These are phyloP conservation scores for Arachnopeziza araneosa DNA, from an alignment of 2,329 filamentous ascomycete genomes.

Conservation along the genomic window DNA sequence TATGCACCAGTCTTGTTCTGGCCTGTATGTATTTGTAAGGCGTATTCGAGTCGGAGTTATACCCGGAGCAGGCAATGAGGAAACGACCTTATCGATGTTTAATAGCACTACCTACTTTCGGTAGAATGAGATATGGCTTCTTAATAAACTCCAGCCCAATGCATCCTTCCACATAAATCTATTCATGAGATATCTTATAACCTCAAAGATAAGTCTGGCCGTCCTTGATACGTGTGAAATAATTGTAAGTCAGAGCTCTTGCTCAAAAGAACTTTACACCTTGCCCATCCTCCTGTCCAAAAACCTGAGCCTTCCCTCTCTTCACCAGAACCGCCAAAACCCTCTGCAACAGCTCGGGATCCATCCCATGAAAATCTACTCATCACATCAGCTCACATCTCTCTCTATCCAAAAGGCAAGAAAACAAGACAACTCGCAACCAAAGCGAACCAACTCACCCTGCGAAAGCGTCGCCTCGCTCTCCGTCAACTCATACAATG, in stretches of 20 bases:
- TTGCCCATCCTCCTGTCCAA: slow-evolving; percentile 79
- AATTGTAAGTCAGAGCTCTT: not conserved
- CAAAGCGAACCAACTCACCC: slow-evolving; percentile 44
- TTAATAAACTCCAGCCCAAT: slow-evolving; percentile 8
- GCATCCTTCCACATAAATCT: not conserved
- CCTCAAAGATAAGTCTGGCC: too few species aligned
- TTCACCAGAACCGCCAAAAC: slow-evolving; percentile 79
- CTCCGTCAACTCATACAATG: slow-evolving; percentile 84
- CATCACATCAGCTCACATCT: not conserved
- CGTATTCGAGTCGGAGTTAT: not conserved
- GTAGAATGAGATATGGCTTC: not conserved
- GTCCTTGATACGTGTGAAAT: not conserved
- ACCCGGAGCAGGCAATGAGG: not conserved
- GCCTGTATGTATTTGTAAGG: not conserved
- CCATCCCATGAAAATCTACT: slow-evolving; percentile 78
- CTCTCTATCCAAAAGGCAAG: not conserved
- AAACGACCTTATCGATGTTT: not conserved
- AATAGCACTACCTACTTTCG: slow-evolving; percentile 2
- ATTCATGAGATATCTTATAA: too few species aligned
- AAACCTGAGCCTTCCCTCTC: slow-evolving; percentile 86
- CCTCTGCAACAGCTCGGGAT: slow-evolving; percentile 72
- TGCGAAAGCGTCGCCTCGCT: slow-evolving; percentile 72
- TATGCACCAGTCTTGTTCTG: not conserved
- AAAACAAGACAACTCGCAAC: not conserved
- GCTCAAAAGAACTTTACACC: slow-evolving; percentile 95